Base-by-base conservation (phyloP, 2,329 filamentous ascomycete genomes). In the Nemania serpens region DNA sequence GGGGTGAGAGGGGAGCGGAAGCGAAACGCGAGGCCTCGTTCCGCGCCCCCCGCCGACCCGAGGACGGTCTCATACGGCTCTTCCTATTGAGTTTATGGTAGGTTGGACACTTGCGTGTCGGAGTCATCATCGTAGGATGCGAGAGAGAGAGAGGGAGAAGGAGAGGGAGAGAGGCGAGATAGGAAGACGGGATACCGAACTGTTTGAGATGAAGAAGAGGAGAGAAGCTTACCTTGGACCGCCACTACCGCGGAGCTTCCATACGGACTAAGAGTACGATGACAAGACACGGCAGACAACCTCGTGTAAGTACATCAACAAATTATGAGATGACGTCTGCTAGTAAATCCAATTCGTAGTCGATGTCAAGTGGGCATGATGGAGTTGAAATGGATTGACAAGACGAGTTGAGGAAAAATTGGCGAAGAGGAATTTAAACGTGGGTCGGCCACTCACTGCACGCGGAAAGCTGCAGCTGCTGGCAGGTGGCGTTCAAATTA, bases 31-130 rank as follows among this genome's bases (percentile, higher is more conserved):
- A 17, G 10, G 37, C 7, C 6, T 13, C 46, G 3, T 29, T 29
- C 25, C 25, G 4, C 25, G 4, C 25, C 4, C 25, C 25, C 7
- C 4, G 29, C 11, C 18, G n/a, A n/a, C 67, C 59, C 71, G 69
- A 59, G 48, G 69, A 70, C 58, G 70, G 72, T 73, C 72, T 74
- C 68, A 74, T 73, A 73, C 72, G 72, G 72, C 72, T 74, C 72
- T 74, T 74, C 72, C 72, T 73, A 74, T 39, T 71, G 58, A 62
- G 61, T 58, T 63, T 59, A 46, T 58, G 55, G 67, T 70, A 72
- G 70, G 70, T 73, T 73, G 57, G 71, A 71, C 70, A 72, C 70
- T 71, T 69, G 66, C 68, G 70, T 71, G 72, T 71, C 72, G 70
- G 68, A 67, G 68, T 74, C 72, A 74, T 74, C 72, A 74, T 73